Base-by-base conservation (phyloP, 1,284 basidiomycete species). In the Ganoderma meredithae region DNA sequence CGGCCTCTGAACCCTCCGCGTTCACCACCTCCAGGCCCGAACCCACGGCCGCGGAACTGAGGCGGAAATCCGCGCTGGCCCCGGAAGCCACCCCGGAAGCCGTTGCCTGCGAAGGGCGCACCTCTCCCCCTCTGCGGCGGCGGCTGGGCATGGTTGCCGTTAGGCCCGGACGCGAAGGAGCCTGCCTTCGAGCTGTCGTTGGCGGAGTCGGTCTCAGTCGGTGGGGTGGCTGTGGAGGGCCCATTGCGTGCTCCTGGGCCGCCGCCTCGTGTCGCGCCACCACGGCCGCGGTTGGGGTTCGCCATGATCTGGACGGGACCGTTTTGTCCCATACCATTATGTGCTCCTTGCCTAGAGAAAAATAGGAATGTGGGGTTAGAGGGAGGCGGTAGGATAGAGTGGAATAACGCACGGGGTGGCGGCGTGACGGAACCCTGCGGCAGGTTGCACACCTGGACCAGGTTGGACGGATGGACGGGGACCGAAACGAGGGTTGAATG, bases 401-500 rank as follows among this genome's bases (percentile, higher is more conserved):
- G 27, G 59, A 27, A 43, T 47, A 31, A 77, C 77, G 60, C 76
- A 82, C 81, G 76, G 76, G 27, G 81, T 80, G 13, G 80, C 84
- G 1, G 83, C 82, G 6, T 86, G 83, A 64, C 88, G 84, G 84
- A 90, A 93, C 13, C 90, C 90, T 43, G 87, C 80, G 10, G 83
- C 88, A 12, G 87, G 78, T 40, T 78, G 75, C 70, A 88, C 86
- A 1, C 88, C 88, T 17, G 82, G 79, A 15, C 81, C 71, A 8
- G 89, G 85, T 44, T 84, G 85, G 13, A 92, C 80, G 55, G 81
- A 81, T 2, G 91, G 91, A 73, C 88, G 83, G 6, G 92, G 89
- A 0, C 93, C 93, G 71, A 88, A 83, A 47, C 88, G 85, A 44
- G 90, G 92, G 67, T 86, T 88, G 83, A 93, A 93, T 0, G 87